Evolutionary conservation across 768 basidiomycete species (phyloP), one percentile per base, ranked within the genome.

Genomic region (Paxillus ammoniavirescens): DNA sequence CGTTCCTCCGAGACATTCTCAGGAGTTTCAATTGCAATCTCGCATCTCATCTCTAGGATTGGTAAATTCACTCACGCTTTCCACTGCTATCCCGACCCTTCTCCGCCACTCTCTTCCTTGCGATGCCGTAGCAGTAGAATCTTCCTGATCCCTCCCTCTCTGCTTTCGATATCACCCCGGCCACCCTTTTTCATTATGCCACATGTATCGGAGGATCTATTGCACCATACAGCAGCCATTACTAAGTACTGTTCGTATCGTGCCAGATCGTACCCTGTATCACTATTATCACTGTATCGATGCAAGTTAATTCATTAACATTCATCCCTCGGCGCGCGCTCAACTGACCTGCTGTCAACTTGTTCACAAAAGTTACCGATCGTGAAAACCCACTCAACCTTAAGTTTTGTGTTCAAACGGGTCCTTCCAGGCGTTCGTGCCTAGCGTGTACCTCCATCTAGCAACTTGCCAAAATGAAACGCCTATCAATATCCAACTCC

Each of bases 351-450:
- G 50, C 47, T 51, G 36, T 46, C 49, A 51, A 42, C 8, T 44
- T 52, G 26, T 26, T 51, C 17, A 40, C 53, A 36, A 38, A 52
- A 41, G 38, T 53, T 18, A 56, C 62, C 65, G 61, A 67, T 65
- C 65, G 59, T 55, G 35, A 59, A 59, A 58, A 57, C 43, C 62
- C 62, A 52, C 48, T 49, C 54, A 63, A 63, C 59, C 61, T 68
- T 68, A 13, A 53, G 56, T 65, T 69, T 62, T 58, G 55, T 42
- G 53, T 56, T 65, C 42, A 36, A 43, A 52, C 60, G 59, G 63
- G 47, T 37, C 56, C 52, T 57, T 64, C 46, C 59, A 48, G 33
- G 26, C 38, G 35, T 56, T 52, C 44, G 50, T 61, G 49, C 61
- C 61, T 66, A 31, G 10, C 26, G 31, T 31, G 10, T 31, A 55